Percentiles rank a stretch among this genome's conserved stretches.
These are phyloP conservation scores for Cyberlindnera nakhonratchasimensis DNA, from an alignment of 805 yeast species.

Conservation along the genomic window DNA sequence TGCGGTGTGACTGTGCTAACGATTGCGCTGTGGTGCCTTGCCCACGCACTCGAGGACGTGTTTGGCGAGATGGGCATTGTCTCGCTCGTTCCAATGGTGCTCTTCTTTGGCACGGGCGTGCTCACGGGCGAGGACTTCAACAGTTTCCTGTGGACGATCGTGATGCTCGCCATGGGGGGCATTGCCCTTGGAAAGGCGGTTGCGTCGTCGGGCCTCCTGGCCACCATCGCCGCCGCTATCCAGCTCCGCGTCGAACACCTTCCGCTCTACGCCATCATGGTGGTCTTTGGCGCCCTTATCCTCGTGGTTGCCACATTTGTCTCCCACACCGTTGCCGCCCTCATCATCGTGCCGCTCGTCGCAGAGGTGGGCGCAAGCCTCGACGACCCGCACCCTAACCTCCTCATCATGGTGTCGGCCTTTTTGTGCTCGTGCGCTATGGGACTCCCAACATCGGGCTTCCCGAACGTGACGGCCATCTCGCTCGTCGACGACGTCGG, in stretches of 20 bases:
- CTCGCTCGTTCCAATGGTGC: constrained; percentile 82
- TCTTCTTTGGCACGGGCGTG: constrained; percentile 90
- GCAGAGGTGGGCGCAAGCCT: constrained; percentile 80
- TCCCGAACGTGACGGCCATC: constrained; percentile 96
- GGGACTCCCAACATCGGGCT: constrained; percentile 97
- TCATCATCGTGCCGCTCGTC: constrained; percentile 87
- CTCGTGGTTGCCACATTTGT: constrained; percentile 89
- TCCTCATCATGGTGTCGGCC: constrained; percentile 64
- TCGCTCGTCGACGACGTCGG: constrained; percentile 93
- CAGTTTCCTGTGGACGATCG: constrained; percentile 95
- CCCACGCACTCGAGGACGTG: constrained; percentile 63
- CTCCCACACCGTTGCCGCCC: constrained; percentile 95
- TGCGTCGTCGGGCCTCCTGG: constrained; percentile 80
- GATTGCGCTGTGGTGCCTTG: constrained; percentile 85
- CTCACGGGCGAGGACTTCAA: constrained; percentile 88
- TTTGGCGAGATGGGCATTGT: constrained; percentile 98
- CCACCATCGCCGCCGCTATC: constrained; percentile 70
- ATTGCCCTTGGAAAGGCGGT: constrained; percentile 94
- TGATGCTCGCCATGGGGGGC: constrained; percentile 97
- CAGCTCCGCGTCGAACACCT: constrained; percentile 62
- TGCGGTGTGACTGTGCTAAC: constrained; percentile 64
- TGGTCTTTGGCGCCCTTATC: constrained; percentile 79
- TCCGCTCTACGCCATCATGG: constrained; percentile 67
- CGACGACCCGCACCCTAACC: constrained; percentile 76
- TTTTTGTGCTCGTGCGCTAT: constrained; percentile 88